Base-by-base conservation (phyloP, 345 rosid genomes). In the Pistacia vera region DNA sequence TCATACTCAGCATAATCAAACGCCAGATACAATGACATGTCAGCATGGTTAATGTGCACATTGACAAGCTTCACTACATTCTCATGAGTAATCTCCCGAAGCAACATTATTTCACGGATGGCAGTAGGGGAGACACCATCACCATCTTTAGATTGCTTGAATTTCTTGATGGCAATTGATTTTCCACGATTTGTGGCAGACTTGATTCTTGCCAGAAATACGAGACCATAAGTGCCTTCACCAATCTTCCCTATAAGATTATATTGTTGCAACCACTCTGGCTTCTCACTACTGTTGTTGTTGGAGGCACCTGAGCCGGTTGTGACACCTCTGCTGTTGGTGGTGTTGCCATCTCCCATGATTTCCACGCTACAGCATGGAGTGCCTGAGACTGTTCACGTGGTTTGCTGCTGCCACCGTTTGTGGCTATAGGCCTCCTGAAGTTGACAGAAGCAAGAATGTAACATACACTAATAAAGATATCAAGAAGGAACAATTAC, bases 81-180 rank as follows among this genome's bases (percentile, higher is more conserved):
- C 85, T 97, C 99, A 54, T 94, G 97, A 1, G 95, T 62, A 75
- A 97, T 94, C 89, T 97, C 99, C 44, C 97, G 83, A 56, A 97
- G 97, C 81, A 97, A 80, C 99, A 97, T 97, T 81, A 97, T 97
- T 86, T 97, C 99, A 14, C 99, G 97, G 75, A 97, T 94, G 51
- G 99, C 99, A 68, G 99, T 94, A n/a, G 98, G 99, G 63, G 97
- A 97, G 80, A 97, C 97, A 64, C 99, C 99, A 20, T 97, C 99
- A 28, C 99, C 99, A 74, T 97, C 99, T 84, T 97, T 97, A 54
- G 99, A 94, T 85, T 94, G 99, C 83, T 97, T 97, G 82, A 94
- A 97, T 80, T 97, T 94, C 89, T 97, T 97, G 81, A 97, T 94
- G 74, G 99, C 99, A 76, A 97, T 97, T 63, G 88, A 87, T 68